These are phyloP conservation scores for Zasmidium angulare DNA, from an alignment of 2,329 filamentous ascomycete species.

Conservation along the genomic window DNA sequence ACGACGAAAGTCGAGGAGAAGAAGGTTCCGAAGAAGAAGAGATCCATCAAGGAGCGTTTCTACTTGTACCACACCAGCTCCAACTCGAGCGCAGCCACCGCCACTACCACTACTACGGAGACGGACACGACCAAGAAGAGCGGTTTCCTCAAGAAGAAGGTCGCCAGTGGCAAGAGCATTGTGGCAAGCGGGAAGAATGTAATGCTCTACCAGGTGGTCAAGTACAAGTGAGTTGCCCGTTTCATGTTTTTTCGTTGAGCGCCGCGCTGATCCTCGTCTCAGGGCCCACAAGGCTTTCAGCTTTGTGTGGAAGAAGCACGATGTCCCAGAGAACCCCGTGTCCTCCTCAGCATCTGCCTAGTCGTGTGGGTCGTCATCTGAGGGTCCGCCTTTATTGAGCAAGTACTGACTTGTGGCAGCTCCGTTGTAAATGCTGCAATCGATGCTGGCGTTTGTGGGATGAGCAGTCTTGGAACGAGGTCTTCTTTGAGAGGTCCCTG, in stretches of 20 bases:
- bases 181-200: neutral
- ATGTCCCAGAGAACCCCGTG: neutral
- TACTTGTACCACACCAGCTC: neutral
- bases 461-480: too few relatives aligned
- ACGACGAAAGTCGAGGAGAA: neutral
- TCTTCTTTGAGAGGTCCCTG: too few relatives aligned
- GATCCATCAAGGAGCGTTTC: neutral
- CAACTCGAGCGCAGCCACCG: too few relatives aligned
- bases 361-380: neutral
- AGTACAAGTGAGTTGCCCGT: neutral
- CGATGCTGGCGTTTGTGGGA: too few relatives aligned
- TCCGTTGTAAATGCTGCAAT: neutral
- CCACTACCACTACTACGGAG: neutral
- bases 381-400: neutral
- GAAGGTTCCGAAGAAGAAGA: neutral
- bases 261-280: neutral
- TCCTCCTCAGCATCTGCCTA: neutral
- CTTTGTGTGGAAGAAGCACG: neutral
- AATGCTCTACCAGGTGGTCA: neutral
- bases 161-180: too few relatives aligned
- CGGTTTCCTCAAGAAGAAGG: neutral
- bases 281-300: too few relatives aligned
- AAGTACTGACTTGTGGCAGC: neutral
- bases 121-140: neutral
- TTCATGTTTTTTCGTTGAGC: neutral